phyloP scores from a whole-genome alignment of 2,329 filamentous ascomycete genomes.

The Neofusicoccum kwambonambiense region DNA sequence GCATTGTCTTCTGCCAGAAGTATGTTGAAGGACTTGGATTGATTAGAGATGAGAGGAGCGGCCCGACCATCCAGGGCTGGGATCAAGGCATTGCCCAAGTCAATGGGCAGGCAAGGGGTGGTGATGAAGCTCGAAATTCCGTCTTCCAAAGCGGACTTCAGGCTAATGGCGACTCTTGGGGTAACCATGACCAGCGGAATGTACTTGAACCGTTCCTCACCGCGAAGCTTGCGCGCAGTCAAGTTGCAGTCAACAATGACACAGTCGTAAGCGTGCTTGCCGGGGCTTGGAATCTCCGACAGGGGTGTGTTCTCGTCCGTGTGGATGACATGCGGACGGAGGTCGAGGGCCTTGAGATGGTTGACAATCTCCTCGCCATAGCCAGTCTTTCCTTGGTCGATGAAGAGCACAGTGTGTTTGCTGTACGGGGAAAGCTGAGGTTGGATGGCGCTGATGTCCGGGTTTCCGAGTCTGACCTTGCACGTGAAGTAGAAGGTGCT shows the following conservation, averaged over 20 bases:
- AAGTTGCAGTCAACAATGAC: slow-evolving; percentile 94
- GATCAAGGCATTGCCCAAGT: slow-evolving; percentile 93
- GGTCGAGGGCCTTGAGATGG: slow-evolving; percentile 75
- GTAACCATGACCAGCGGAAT: slow-evolving; percentile 92
- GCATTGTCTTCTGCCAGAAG: slow-evolving; percentile 94
- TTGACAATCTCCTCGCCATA: slow-evolving; percentile 72
- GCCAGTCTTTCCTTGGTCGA: slow-evolving; percentile 83
- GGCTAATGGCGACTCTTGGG: slow-evolving; percentile 81
- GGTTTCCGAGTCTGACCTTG: slow-evolving; percentile 78
- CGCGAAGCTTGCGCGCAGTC: slow-evolving; percentile 79
- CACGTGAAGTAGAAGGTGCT: slow-evolving; percentile 98
- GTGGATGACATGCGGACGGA: slow-evolving; percentile 81
- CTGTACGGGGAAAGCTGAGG: slow-evolving; percentile 87
- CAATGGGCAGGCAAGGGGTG: slow-evolving; percentile 88
- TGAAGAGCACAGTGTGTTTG: slow-evolving; percentile 88
- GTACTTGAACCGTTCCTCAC: slow-evolving; percentile 95
- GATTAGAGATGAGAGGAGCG: slow-evolving; percentile 86
- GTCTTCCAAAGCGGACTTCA: slow-evolving; percentile 90
- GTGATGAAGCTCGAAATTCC: slow-evolving; percentile 99
- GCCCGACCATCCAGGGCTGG: slow-evolving; percentile 91
- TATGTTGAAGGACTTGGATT: slow-evolving; percentile 93
- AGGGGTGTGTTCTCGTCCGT: slow-evolving; percentile 67
- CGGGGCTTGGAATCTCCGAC: slow-evolving; percentile 25
- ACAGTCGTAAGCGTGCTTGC: slow-evolving; percentile 75
- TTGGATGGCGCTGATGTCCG: slow-evolving; percentile 74